These are phyloP conservation scores for Penicillium concentricum DNA, from an alignment of 2,329 filamentous ascomycete genomes.

Conservation along the genomic window DNA sequence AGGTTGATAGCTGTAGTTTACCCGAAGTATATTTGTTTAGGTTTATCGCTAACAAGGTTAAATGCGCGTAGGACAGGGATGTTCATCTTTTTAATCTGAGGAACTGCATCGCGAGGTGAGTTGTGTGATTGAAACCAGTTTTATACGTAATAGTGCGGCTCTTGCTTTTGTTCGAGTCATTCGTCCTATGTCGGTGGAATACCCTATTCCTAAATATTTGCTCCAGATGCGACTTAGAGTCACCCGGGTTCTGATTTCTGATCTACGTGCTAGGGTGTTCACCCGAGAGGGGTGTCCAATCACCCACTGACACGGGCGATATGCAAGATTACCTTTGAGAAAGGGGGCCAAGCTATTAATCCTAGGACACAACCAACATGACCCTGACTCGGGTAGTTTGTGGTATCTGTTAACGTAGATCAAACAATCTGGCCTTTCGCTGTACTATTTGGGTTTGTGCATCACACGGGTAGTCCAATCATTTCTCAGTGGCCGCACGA, in stretches of 20 bases:
- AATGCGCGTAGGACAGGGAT: constrained; percentile 1
- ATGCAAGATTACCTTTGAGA: constrained; percentile 20
- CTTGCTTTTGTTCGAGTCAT: too few species aligned
- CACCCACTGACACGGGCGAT: constrained; percentile 8
- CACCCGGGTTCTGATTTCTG: constrained; percentile 1
- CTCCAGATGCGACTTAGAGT: not conserved
- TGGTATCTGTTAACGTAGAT: not conserved
- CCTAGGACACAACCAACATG: not conserved
- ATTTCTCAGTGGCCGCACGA: too few species aligned
- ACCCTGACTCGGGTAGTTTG: not conserved
- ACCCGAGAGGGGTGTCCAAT: constrained; percentile 14
- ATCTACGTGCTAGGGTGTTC: not conserved
- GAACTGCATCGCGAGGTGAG: not conserved
- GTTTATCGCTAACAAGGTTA: not conserved
- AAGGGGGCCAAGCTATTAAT: not conserved
- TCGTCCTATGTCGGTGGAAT: not conserved
- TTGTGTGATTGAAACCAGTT: not conserved
- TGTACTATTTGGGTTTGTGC: not conserved
- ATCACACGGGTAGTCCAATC: not conserved
- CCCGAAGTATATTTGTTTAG: not conserved
- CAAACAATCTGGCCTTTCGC: not conserved
- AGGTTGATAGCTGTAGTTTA: not conserved
- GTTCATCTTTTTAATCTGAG: too few species aligned
- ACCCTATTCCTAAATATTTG: not conserved
- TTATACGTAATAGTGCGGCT: not conserved